A percentile compares a stretch with the other conserved stretches of the same genome.
Conservation (phyloP, 2,329 filamentous ascomycete species). For the Bipolaris gigantea region DNA sequence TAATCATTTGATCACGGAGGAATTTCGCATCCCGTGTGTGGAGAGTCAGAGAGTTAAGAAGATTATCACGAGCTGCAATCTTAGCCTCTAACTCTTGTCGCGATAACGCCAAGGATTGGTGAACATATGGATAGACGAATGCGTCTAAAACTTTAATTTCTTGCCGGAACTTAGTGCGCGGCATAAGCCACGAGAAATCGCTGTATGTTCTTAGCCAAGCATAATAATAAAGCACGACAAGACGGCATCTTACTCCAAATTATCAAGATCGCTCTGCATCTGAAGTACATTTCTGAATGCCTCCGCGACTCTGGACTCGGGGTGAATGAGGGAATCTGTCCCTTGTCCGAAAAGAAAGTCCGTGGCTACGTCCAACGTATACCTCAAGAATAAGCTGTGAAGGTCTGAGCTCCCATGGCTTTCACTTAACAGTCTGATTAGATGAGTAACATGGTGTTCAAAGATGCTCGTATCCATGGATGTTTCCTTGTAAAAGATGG, state of each 20-base stretch:
- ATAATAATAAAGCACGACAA: not conserved
- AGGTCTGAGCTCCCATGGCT: not conserved
- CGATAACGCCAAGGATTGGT: not conserved
- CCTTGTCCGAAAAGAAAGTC: not conserved
- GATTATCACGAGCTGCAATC: constrained; percentile 19
- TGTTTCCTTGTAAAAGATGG: not conserved
- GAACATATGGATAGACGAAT: not conserved
- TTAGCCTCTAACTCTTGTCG: not conserved
- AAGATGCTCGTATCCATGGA: not conserved
- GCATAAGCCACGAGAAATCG: not conserved
- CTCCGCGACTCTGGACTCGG: not conserved
- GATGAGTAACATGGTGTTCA: not conserved
- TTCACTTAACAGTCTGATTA: not conserved
- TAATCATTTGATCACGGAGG: constrained; percentile 37
- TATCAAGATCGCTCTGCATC: not conserved
- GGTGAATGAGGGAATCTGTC: not conserved
- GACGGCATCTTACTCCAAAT: not conserved
- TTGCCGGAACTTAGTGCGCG: not conserved
- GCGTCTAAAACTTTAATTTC: not conserved
- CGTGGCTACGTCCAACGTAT: not conserved
- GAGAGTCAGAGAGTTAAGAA: constrained; percentile 29
- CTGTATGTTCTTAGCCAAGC: not conserved
- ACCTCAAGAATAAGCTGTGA: not conserved
- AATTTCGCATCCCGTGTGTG: constrained; percentile 16
- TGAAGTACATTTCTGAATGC: not conserved